Percentiles rank a stretch among this genome's conserved stretches.
phyloP scores from a whole-genome alignment of 1,139 yeast genomes.

The Kluyveromyces sp. region DNA sequence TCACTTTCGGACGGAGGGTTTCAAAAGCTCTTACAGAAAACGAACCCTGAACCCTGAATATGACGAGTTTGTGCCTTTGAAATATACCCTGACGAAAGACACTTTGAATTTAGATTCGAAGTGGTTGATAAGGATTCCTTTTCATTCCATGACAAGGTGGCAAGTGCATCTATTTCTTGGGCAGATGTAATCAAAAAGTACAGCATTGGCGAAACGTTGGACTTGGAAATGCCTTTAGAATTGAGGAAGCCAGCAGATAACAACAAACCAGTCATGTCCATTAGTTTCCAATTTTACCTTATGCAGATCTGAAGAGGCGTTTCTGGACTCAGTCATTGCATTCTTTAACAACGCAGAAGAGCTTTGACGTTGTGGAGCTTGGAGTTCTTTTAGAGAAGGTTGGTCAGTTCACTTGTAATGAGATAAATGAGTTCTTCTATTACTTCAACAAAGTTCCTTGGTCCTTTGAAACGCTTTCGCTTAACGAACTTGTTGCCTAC shows the following conservation, averaged over 20 bases:
- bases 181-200: slow-evolving; percentile 36
- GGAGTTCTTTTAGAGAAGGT: slow-evolving; percentile 22
- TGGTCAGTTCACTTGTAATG: slow-evolving; percentile 48
- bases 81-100: slow-evolving; percentile 55
- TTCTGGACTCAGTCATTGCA: slow-evolving; percentile 60
- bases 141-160: slow-evolving; percentile 78
- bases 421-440: slow-evolving; percentile 48
- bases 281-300: slow-evolving; percentile 59
- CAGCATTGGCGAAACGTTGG: slow-evolving; percentile 5
- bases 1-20: slow-evolving; percentile 82
- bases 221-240: slow-evolving; percentile 9
- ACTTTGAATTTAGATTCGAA: slow-evolving; percentile 58
- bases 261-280: slow-evolving; percentile 51
- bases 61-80: slow-evolving; percentile 79
- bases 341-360: slow-evolving; percentile 14
- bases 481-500: slow-evolving; percentile 23
- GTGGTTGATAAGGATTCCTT: slow-evolving; percentile 80
- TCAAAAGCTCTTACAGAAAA: slow-evolving; percentile 76
- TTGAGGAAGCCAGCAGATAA: slow-evolving; percentile 23
- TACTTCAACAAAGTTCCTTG: slow-evolving; percentile 23
- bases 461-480: slow-evolving; percentile 30
- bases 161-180: slow-evolving; percentile 49
- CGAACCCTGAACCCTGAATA: slow-evolving; percentile 80
- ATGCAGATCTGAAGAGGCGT: slow-evolving; percentile 53
- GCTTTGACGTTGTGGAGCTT: slow-evolving; percentile 24